Conservation (phyloP, 371 early-diverging fungal species). For the Caulochytrium protostelioides region DNA sequence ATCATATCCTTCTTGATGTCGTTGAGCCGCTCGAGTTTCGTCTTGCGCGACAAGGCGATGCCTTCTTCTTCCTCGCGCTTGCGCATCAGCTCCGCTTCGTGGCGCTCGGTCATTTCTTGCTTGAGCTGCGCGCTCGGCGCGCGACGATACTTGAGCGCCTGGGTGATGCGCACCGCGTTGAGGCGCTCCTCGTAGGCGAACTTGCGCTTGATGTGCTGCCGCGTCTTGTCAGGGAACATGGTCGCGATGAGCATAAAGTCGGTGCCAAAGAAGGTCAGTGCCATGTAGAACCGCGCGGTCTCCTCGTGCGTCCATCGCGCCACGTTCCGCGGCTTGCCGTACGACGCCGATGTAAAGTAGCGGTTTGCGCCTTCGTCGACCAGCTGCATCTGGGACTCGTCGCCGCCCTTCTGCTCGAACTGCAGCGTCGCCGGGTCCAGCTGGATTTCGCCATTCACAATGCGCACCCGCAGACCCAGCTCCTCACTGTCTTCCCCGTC, state of each 20-base stretch:
- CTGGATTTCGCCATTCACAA: slow-evolving; percentile 40
- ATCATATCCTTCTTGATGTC: too few species aligned
- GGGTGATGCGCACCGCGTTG: slow-evolving; percentile 29
- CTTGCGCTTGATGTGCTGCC: slow-evolving; percentile 40
- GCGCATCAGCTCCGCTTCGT: too few species aligned
- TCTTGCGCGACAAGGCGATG: too few species aligned
- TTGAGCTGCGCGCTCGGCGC: background rate
- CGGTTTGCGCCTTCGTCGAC: slow-evolving; percentile 36
- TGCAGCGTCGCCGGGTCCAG: slow-evolving; percentile 37
- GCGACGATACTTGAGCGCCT: slow-evolving; percentile 24
- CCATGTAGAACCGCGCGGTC: slow-evolving; percentile 39
- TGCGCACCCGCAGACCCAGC: slow-evolving; percentile 35
- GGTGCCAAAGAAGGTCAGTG: slow-evolving; percentile 47
- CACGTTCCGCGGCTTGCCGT: slow-evolving; percentile 13
- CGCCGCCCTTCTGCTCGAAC: slow-evolving; percentile 15
- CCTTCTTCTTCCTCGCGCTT: too few species aligned
- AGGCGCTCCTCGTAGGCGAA: slow-evolving; percentile 39
- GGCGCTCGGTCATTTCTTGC: too few species aligned
- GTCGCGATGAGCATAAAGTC: slow-evolving; percentile 44
- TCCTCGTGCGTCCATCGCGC: slow-evolving; percentile 32
- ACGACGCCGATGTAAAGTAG: slow-evolving; percentile 30
- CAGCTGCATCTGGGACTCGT: slow-evolving; percentile 29
- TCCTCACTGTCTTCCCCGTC: too few species aligned
- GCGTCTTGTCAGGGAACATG: slow-evolving; percentile 31
- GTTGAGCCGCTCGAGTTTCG: too few species aligned